A percentile compares a stretch with the other conserved stretches of the same genome.
Evolutionary conservation across 1,284 basidiomycete species (phyloP).

Genomic region (Tylopilus orsonianus): DNA sequence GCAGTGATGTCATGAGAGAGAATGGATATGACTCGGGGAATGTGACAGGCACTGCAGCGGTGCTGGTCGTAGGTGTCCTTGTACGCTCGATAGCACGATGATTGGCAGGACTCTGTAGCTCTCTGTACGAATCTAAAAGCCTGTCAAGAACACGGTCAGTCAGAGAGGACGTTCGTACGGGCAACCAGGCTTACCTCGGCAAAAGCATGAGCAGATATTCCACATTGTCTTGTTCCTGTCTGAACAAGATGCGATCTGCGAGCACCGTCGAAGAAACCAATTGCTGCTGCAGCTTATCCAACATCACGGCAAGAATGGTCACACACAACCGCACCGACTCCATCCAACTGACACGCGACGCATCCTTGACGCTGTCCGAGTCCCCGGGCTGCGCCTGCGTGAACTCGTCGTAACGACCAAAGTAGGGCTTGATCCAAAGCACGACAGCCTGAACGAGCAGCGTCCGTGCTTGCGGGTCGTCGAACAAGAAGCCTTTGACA

Average conservation of each 20-base stretch:
- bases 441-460: constrained; percentile 87
- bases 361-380: constrained; percentile 63
- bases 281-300: constrained; percentile 86
- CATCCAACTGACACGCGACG: constrained; percentile 83
- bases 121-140: constrained; percentile 79
- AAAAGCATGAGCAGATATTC: constrained; percentile 87
- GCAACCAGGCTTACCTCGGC: constrained; percentile 59
- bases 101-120: constrained; percentile 72
- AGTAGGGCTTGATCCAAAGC: constrained; percentile 92
- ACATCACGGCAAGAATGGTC: constrained; percentile 84
- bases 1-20: constrained; percentile 71
- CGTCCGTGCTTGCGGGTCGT: constrained; percentile 76
- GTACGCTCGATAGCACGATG: constrained; percentile 70
- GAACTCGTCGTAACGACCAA: constrained; percentile 89
- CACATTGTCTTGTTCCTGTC: constrained; percentile 91
- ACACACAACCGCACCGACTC: constrained; percentile 86
- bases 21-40: constrained; percentile 96
- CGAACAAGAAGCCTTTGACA: constrained; percentile 86
- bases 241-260: constrained; percentile 58
- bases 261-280: constrained; percentile 68
- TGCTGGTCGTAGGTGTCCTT: constrained; percentile 59
- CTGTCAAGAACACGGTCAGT: constrained; percentile 9
- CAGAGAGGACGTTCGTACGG: constrained; percentile 11
- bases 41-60: constrained; percentile 71
- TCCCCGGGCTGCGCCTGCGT: constrained; percentile 61